phyloP scores from a whole-genome alignment of 192 early-diverging fungal genomes.

The Phlyctochytrium bullatum region DNA sequence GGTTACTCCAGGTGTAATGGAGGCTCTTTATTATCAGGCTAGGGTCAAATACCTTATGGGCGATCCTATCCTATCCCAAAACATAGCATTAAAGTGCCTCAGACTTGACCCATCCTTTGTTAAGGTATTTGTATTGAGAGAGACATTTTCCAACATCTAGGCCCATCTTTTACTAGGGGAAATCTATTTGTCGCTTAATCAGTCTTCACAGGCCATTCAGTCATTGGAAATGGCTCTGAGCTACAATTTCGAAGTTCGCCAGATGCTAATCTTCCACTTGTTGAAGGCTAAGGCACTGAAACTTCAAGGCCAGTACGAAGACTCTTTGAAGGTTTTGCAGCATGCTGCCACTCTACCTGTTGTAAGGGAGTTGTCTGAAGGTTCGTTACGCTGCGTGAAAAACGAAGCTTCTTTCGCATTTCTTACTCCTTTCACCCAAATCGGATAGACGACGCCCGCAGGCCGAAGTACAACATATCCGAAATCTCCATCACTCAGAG shows the following conservation, averaged over 20 bases:
- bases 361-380: constrained; percentile 36
- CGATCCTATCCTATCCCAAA: constrained; percentile 35
- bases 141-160: constrained; percentile 24
- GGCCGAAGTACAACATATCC: background rate
- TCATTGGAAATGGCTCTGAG: constrained; percentile 53
- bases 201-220: constrained; percentile 29
- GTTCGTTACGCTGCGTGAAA: too few relatives aligned
- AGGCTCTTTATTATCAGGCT: constrained; percentile 40
- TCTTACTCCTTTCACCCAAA: too few relatives aligned
- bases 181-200: constrained; percentile 38
- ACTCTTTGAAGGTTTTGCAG: constrained; percentile 35
- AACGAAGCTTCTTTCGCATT: too few relatives aligned
- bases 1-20: constrained; percentile 43
- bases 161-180: constrained; percentile 47
- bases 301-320: constrained; percentile 32
- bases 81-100: constrained; percentile 27
- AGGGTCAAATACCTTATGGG: constrained; percentile 41
- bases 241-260: constrained; percentile 51
- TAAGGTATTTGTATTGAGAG: constrained; percentile 28
- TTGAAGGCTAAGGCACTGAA: constrained; percentile 44
- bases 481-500: constrained; percentile 18
- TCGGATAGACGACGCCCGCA: background rate
- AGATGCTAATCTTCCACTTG: constrained; percentile 39
- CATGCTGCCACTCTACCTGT: constrained; percentile 35
- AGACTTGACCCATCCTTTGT: constrained; percentile 38